Evolutionary conservation across 83 land plant genomes (phyloP), one percentile per base, ranked within the genome.

Genomic region (Diphasiastrum complanatum): DNA sequence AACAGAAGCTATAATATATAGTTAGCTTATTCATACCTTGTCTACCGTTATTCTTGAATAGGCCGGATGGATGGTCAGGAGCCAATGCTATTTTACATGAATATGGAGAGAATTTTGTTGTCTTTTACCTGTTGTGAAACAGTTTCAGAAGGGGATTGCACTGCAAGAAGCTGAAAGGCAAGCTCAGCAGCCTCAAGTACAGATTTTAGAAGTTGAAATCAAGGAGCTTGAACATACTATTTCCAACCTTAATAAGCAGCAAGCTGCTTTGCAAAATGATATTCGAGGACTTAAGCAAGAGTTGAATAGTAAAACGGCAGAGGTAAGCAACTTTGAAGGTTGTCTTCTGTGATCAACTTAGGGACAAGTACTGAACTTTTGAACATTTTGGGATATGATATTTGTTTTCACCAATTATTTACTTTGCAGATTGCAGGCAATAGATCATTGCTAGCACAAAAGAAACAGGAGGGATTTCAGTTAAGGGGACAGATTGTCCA

Each of bases 401-500:
- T n/a, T n/a, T n/a, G n/a, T n/a, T n/a, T n/a, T n/a, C n/a, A n/a
- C n/a, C n/a, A n/a, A n/a, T n/a, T n/a, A n/a, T n/a, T 8, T 8
- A 8, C 14, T 49, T 20, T 49, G 6, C 22, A 49, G 52, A 49
- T 49, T 11, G 20, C 22, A 14, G 19, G 52, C 19, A 19, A 49
- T 6, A 49, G 19, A 20, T 14, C 52, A 14, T 22, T 49, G 52
- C 20, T 49, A 5, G 52, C 52, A 5, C 52, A 49, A 49, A 49
- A 22, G 20, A 49, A 49, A 22, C 52, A 54, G n/a, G 58, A 54
- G 29, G 58, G 33, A n/a, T 54, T 28, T 28, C 58, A 54, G 58
- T 25, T 54, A 30, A 18, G 33, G 29, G 29, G 10, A 30, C 58
- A 54, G 33, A 54, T 54, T 28, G 33, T 54, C 5, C 58, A 54